phyloP scores from a whole-genome alignment of 2,329 filamentous ascomycete species.

The Myriosclerotinia scirpicola region DNA sequence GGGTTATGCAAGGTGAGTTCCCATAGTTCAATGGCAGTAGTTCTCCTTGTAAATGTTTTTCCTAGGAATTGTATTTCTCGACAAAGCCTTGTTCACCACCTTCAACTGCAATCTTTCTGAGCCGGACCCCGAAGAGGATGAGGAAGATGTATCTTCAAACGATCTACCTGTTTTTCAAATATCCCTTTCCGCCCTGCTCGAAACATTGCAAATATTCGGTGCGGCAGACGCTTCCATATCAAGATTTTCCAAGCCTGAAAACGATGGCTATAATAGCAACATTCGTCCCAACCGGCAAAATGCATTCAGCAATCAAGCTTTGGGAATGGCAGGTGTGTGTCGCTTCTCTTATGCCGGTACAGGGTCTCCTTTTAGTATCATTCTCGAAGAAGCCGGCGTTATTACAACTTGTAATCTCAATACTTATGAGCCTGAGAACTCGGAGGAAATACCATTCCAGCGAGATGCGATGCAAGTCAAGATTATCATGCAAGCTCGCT shows the following conservation, averaged over 20 bases:
- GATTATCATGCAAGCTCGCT: conserved; percentile 84
- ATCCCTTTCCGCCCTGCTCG: conserved; percentile 81
- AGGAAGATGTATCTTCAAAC: conserved; percentile 43
- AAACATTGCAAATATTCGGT: conserved; percentile 94
- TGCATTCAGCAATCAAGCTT: conserved; percentile 78
- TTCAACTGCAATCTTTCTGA: conserved; percentile 65
- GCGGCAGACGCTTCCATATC: conserved; percentile 65
- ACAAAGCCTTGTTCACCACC: conserved; percentile 83
- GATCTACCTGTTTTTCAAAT: conserved; percentile 76
- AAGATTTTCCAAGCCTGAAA: conserved; percentile 57
- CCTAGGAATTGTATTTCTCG: conserved; percentile 75
- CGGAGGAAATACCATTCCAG: conserved; percentile 85
- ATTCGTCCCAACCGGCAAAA: conserved; percentile 63
- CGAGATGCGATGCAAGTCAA: conserved; percentile 80
- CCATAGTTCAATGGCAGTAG: conserved; percentile 12
- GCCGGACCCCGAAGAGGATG: conserved; percentile 42
- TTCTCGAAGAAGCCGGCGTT: conserved; percentile 81
- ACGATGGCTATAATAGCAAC: conserved; percentile 61
- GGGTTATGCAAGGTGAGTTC: conserved; percentile 80
- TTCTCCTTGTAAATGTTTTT: conserved; percentile 29
- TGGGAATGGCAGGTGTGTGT: conserved; percentile 84
- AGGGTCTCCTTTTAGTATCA: conserved; percentile 79
- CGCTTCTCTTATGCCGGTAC: conserved; percentile 73
- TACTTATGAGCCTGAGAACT: conserved; percentile 76
- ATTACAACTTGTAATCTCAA: conserved; percentile 87